Conservation (phyloP, 768 basidiomycete genomes). For the Boletus pseudopeckii region DNA sequence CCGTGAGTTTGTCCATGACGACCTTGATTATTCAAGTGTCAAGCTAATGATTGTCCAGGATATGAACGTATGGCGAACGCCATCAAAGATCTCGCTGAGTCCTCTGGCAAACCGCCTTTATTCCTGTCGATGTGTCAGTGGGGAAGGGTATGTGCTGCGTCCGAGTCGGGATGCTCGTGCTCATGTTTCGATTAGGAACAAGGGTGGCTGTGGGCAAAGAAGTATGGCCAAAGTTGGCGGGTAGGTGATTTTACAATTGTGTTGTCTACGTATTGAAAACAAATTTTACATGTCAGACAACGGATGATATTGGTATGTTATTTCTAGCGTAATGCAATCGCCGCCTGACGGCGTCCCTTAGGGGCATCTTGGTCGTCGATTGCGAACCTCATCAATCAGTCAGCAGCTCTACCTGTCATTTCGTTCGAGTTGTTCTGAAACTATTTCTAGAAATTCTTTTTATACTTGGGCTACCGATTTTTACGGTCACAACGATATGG, state of each 20-base stretch:
- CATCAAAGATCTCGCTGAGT: constrained; percentile 45
- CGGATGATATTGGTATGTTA: constrained; percentile 43
- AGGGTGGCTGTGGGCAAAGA: constrained; percentile 61
- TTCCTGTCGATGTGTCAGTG: constrained; percentile 64
- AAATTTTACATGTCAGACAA: constrained; percentile 37
- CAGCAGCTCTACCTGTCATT: neutral
- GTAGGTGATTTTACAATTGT: constrained; percentile 33
- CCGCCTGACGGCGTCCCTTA: constrained; percentile 14
- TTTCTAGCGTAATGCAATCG: neutral
- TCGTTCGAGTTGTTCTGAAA: neutral
- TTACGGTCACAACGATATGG: constrained; percentile 66
- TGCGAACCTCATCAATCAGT: constrained; percentile 54
- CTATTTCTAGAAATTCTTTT: constrained; percentile 55
- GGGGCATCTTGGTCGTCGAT: constrained; percentile 51
- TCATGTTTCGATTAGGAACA: constrained; percentile 42
- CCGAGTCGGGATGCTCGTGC: neutral
- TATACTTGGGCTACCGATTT: constrained; percentile 60
- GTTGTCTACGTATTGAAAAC: neutral
- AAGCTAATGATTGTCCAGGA: constrained; percentile 35
- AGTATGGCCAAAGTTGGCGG: constrained; percentile 64
- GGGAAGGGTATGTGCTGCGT: constrained; percentile 48
- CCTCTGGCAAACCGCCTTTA: constrained; percentile 51
- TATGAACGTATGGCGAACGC: constrained; percentile 61
- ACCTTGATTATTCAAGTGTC: neutral
- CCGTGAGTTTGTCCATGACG: constrained; percentile 34